Base-by-base conservation (phyloP, 108 stramenopile species). In the Pseudonitzschia delicatissima region DNA sequence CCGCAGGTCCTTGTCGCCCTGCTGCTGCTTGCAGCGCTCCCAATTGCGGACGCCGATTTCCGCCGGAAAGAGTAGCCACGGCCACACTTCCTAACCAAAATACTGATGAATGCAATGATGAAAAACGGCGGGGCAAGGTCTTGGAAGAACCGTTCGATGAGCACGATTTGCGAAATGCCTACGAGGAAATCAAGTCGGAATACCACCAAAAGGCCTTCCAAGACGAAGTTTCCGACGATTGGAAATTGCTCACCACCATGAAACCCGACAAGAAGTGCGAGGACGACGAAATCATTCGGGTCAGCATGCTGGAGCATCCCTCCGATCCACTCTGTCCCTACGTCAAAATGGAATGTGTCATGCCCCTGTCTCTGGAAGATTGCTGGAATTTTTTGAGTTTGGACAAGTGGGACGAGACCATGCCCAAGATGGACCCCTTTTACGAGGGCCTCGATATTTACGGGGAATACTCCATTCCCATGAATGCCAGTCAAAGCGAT, bases 361-460 rank as follows among this genome's bases (percentile, higher is more conserved):
- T 87, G 60, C 83, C 83, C 9, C 52, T 64, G 0, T 52, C 81
- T 0, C 57, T 83, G 0, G 50, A 75, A 65, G 69, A 77, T 1
- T 81, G 83, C 34, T 87, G 86, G 85, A 64, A 80, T 21, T 87
- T 84, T 72, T 57, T 87, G 20, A 57, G 45, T 15, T 39, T 84
- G 20, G 45, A 52, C 13, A 73, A 78, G 29, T 87, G 86, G 86
- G 71, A 57, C 9, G 52, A 67, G 28, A 80, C 72, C 31, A 87
- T 87, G 86, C 83, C 83, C 15, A 81, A 72, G 44, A 87, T 87
- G 86, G 86, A 87, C 59, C 86, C 86, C 3, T 87, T 87, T 45
- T 87, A 87, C 51, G 81, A 84, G 27, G 81, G 81, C 15, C 59
- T 84, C 8, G 53, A 47, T 17, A 48, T 84, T 2, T 64, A 77